Percentiles rank a stretch among this genome's conserved stretches.
Evolutionary conservation across 306 rosid species (phyloP).

Genomic region (Biancaea sappan): DNA sequence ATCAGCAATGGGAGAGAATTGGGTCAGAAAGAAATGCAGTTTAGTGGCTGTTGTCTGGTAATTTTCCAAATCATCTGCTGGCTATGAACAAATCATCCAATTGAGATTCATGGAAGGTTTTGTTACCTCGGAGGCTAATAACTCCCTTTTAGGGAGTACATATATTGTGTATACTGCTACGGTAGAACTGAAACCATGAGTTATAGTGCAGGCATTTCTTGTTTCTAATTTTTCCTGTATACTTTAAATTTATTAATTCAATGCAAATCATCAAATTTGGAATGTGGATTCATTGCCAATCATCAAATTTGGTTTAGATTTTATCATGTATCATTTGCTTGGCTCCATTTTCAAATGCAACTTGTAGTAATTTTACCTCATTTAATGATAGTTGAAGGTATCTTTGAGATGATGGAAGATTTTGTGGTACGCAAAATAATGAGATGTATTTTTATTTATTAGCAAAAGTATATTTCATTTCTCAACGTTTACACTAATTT

Average conservation of each 20-base stretch:
- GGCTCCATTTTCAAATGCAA: not conserved
- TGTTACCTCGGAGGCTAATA: constrained; percentile 22
- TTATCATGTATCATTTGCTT: not conserved
- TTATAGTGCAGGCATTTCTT: constrained; percentile 27
- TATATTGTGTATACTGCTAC: constrained; percentile 27
- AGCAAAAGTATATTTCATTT: too few relatives aligned
- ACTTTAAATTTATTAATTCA: constrained; percentile 36
- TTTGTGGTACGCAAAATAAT: too few relatives aligned
- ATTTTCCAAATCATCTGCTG: constrained; percentile 33
- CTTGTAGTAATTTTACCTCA: not conserved
- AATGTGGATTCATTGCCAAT: not conserved
- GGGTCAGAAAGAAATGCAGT: constrained; percentile 22
- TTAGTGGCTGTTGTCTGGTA: constrained; percentile 22
- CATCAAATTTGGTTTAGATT: constrained; percentile 3
- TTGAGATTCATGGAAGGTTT: constrained; percentile 13
- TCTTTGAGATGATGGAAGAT: not conserved
- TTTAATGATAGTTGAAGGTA: not conserved
- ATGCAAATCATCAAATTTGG: constrained; percentile 29
- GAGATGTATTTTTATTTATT: too few relatives aligned
- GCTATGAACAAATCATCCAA: constrained; percentile 18
- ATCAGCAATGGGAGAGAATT: constrained; percentile 26
- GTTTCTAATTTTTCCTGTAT: constrained; percentile 13
- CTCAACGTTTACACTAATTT: too few relatives aligned
- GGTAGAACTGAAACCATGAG: constrained; percentile 34
- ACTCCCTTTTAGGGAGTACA: constrained; percentile 14